Conservation (phyloP, 2,329 filamentous ascomycete species). For the Penicillium sp. region DNA sequence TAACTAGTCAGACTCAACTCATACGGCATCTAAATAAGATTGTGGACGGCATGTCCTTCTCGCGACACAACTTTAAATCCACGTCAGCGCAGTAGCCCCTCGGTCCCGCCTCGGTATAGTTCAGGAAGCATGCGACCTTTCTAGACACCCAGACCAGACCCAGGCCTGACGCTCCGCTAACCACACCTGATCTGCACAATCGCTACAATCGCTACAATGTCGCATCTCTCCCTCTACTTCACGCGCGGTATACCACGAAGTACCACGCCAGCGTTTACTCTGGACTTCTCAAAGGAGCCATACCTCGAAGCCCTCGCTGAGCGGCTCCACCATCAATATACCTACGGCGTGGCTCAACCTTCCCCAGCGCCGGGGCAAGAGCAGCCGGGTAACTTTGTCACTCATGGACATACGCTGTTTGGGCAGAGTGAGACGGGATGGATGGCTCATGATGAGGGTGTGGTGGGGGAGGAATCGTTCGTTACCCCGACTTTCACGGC, state of each 20-base stretch:
- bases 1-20: neutral
- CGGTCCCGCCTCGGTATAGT: neutral
- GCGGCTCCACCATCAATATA: conserved; percentile 2
- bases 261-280: neutral
- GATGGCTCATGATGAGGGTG: neutral
- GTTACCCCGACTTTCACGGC: neutral
- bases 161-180: neutral
- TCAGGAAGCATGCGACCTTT: neutral
- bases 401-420: conserved; percentile 3
- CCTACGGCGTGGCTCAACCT: neutral
- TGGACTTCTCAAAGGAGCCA: conserved; percentile 1
- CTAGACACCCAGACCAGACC: neutral
- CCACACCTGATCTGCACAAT: neutral
- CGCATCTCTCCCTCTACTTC: conserved; percentile 1
- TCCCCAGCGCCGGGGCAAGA: neutral
- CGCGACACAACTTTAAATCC: neutral
- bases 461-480: neutral
- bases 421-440: neutral
- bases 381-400: neutral
- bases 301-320: neutral
- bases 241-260: neutral
- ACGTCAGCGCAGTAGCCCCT: neutral
- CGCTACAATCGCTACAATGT: neutral
- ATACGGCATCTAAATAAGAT: neutral
- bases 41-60: neutral